Evolutionary conservation across 768 basidiomycete genomes (phyloP).

Genomic region (Russula sp.): DNA sequence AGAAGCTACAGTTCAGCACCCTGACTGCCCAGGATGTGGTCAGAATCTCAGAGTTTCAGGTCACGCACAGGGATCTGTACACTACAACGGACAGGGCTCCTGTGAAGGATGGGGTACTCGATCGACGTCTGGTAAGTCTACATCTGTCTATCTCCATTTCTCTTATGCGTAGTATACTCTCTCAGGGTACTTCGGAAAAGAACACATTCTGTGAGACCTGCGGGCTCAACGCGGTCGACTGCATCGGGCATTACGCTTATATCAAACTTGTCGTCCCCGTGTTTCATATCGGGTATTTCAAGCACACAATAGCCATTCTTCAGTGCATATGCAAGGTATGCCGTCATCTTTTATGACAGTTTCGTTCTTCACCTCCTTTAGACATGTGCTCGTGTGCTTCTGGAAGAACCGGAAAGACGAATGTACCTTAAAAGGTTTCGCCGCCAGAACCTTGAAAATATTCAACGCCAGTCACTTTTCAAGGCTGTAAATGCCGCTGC

Average conservation of each 20-base stretch:
- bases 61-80: constrained; percentile 89
- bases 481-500: constrained; percentile 84
- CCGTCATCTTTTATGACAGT: neutral
- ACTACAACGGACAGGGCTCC: constrained; percentile 77
- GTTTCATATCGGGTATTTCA: constrained; percentile 98
- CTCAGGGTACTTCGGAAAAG: constrained; percentile 92
- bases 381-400: constrained; percentile 89
- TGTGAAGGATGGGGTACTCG: constrained; percentile 87
- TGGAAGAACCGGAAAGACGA: constrained; percentile 84
- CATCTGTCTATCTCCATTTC: neutral
- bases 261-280: constrained; percentile 96
- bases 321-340: constrained; percentile 96
- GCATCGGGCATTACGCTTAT: constrained; percentile 98
- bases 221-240: constrained; percentile 84
- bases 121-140: constrained; percentile 73
- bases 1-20: constrained; percentile 93
- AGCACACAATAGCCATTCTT: constrained; percentile 86
- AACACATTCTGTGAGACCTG: constrained; percentile 91
- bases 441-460: constrained; percentile 83
- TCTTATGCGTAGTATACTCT: neutral
- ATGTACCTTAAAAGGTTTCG: constrained; percentile 86
- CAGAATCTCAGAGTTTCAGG: constrained; percentile 92
- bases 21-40: constrained; percentile 94
- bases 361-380: constrained; percentile 27
- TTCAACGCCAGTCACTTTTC: constrained; percentile 73